Evolutionary conservation across 2,329 filamentous ascomycete species (phyloP), one percentile per base, ranked within the genome.

Genomic region (Epichloe sylvatica): DNA sequence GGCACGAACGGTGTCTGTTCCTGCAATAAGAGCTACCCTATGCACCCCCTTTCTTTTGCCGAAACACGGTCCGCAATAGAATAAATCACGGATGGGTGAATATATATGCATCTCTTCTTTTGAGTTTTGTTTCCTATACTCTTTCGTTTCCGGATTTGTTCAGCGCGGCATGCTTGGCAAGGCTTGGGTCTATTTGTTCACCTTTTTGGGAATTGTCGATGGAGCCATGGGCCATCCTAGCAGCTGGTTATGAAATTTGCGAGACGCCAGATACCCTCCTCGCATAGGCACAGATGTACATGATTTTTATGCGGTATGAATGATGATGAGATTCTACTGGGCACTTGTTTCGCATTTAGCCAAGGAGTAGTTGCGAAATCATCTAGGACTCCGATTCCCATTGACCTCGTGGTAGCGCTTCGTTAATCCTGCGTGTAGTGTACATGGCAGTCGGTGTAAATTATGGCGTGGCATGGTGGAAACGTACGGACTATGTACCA

Each of bases 1-100:
- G 61, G 61, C 55, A 58, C 25, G 57, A 60, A 39, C 53, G 55
- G 41, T 56, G 51, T 13, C 49, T 55, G 49, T 59, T 55, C 43
- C 49, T 54, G 25, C 55, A 49, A 39, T 41, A 19, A 41, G 19
- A 41, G 39, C 39, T 19, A 23, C 4, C 17, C 21, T 41, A 19
- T 23, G 39, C 13, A 37, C 7, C 5, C 13, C 36, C 1, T n/a
- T 15, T 37, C 13, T n/a, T 37, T n/a, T 37, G 4, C 5, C 21
- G 3, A 12, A 41, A 4, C 1, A 41, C 5, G 19, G 12, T 25
- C 4, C 19, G 15, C 39, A 17, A 19, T 6, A 11, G 23, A 12
- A 11, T 41, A 11, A 4, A 11, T 1, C 25, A 30, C 4, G 1
- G 12, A 12, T 8, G 39, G 17, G 11, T 5, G 11, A 41, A 41